A percentile compares a stretch with the other conserved stretches of the same genome.
phyloP scores from a whole-genome alignment of 2,329 filamentous ascomycete genomes.

The Aspergillus sp. region DNA sequence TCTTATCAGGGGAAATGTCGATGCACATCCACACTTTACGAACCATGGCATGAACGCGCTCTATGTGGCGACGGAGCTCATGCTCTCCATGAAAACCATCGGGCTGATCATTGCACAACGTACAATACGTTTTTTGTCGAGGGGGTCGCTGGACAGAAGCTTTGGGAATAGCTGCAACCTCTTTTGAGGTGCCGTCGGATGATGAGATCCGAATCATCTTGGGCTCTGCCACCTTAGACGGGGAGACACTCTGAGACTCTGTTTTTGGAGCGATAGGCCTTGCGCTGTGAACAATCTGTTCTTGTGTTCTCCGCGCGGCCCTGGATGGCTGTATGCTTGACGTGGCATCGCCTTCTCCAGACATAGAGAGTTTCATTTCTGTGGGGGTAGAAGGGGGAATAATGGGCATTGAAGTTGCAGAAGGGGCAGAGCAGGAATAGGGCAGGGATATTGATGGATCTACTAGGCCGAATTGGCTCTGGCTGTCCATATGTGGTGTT shows the following conservation, averaged over 20 bases:
- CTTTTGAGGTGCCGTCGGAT: constrained; percentile 54
- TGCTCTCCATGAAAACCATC: constrained; percentile 85
- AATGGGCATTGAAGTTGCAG: constrained; percentile 32
- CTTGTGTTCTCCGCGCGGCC: constrained; percentile 47
- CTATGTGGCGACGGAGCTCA: constrained; percentile 69
- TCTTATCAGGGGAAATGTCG: constrained; percentile 58
- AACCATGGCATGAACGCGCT: constrained; percentile 63
- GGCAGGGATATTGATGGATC: constrained; percentile 29
- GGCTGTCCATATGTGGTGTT: constrained; percentile 15
- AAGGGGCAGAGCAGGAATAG: constrained; percentile 39
- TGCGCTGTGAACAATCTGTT: constrained; percentile 49
- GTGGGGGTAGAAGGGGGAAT: constrained; percentile 41
- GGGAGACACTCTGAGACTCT: constrained; percentile 32
- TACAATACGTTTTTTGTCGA: constrained; percentile 70
- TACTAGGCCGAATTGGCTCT: constrained; percentile 32
- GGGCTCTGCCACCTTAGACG: constrained; percentile 35
- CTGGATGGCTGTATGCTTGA: constrained; percentile 46
- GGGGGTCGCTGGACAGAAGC: constrained; percentile 63
- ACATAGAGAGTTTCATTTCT: constrained; percentile 54
- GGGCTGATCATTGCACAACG: constrained; percentile 68
- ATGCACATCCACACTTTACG: constrained; percentile 65
- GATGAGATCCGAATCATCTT: constrained; percentile 54
- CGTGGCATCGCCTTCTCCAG: constrained; percentile 47
- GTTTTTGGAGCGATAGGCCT: constrained; percentile 53
- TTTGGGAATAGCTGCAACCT: constrained; percentile 56